Evolutionary conservation across 805 yeast species (phyloP).

Genomic region (Gaillardinia entomophila): DNA sequence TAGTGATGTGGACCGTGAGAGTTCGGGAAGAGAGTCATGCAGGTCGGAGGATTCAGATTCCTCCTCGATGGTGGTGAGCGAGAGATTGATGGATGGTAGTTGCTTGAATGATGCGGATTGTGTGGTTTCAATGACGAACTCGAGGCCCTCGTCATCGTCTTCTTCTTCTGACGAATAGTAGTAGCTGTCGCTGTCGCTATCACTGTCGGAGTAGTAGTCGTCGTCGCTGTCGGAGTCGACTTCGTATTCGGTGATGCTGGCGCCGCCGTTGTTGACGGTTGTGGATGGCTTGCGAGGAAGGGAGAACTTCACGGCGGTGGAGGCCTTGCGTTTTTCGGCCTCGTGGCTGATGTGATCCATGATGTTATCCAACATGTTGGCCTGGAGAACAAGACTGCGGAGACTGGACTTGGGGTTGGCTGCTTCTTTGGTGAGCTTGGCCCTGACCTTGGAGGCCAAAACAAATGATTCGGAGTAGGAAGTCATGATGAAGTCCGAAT

Average conservation of each 20-base stretch:
- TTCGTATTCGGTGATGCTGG: conserved; percentile 32
- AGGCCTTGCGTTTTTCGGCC: conserved; percentile 17
- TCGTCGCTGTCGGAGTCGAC: conserved; percentile 23
- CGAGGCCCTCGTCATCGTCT: conserved; percentile 5
- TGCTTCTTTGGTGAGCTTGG: conserved; percentile 60
- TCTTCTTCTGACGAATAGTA: conserved; percentile 21
- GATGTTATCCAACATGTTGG: conserved; percentile 60
- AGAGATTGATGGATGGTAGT: conserved; percentile 14
- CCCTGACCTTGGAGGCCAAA: conserved; percentile 59
- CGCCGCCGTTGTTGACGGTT: conserved; percentile 6
- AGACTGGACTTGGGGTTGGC: conserved; percentile 50
- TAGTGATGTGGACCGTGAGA: neutral
- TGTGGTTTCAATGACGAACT: neutral
- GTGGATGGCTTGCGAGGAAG: conserved; percentile 5
- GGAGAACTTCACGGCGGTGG: conserved; percentile 8
- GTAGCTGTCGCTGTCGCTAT: conserved; percentile 12
- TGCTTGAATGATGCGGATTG: too few species aligned
- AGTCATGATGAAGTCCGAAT: too few species aligned
- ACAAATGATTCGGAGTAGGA: conserved; percentile 43
- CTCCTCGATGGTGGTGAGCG: conserved; percentile 9
- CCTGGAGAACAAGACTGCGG: conserved; percentile 59
- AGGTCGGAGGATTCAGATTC: conserved; percentile 5
- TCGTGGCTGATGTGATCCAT: conserved; percentile 45
- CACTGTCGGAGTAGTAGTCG: conserved; percentile 18
- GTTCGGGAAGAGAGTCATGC: neutral